A percentile compares a stretch with the other conserved stretches of the same genome.
These are phyloP conservation scores for Annulohypoxylon bovei DNA, from an alignment of 495 filamentous ascomycete genomes.

Conservation along the genomic window DNA sequence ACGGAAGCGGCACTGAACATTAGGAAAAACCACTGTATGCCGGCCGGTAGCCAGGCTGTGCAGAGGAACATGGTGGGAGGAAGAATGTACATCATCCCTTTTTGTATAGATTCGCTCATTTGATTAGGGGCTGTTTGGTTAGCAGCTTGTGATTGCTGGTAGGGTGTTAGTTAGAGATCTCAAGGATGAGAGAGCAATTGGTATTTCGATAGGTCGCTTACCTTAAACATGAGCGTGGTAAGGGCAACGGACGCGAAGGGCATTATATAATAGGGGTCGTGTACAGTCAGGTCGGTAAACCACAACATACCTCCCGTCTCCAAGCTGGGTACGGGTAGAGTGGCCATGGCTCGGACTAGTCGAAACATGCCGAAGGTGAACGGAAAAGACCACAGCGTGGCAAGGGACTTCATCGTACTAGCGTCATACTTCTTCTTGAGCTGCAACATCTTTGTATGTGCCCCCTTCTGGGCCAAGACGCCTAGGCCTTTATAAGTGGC, in stretches of 20 bases:
- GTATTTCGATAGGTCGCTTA: conserved; percentile 49
- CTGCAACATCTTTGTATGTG: conserved; percentile 55
- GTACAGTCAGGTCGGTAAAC: conserved; percentile 80
- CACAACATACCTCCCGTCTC: conserved; percentile 74
- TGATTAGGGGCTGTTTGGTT: conserved; percentile 43
- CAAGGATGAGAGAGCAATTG: conserved; percentile 35
- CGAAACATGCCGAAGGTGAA: conserved; percentile 84
- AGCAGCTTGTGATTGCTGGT: conserved; percentile 49
- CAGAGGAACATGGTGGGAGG: conserved; percentile 70
- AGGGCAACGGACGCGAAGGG: conserved; percentile 60
- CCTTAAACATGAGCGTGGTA: conserved; percentile 59
- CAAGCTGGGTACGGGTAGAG: conserved; percentile 81
- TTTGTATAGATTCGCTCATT: conserved; percentile 54
- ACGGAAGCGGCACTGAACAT: conserved; percentile 64
- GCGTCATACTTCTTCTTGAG: conserved; percentile 66
- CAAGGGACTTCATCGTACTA: conserved; percentile 59
- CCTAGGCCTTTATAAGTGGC: conserved; percentile 52
- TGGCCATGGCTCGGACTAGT: conserved; percentile 75
- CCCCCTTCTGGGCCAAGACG: conserved; percentile 50
- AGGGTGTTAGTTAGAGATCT: conserved; percentile 5
- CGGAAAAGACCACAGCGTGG: conserved; percentile 72
- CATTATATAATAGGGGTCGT: conserved; percentile 81
- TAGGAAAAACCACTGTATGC: conserved; percentile 78
- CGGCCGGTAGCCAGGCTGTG: conserved; percentile 71
- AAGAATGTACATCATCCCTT: conserved; percentile 65